Percentiles rank a stretch among this genome's conserved stretches.
phyloP scores from a whole-genome alignment of 129 eudicot species.

The Chrysanthemum makinoi region DNA sequence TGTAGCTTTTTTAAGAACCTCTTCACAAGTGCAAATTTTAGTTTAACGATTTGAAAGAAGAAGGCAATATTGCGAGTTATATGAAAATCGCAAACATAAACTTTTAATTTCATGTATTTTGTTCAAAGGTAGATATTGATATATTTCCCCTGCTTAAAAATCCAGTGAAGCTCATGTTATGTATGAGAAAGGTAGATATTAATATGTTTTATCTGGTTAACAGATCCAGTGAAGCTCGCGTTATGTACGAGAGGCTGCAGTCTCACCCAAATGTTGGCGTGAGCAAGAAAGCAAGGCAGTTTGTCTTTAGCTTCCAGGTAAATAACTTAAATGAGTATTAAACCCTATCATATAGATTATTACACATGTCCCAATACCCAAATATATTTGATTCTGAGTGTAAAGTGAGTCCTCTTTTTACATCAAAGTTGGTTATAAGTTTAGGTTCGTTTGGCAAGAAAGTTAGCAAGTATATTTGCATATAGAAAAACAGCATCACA shows the following conservation, averaged over 20 bases:
- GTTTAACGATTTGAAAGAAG: too few species aligned
- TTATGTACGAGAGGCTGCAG: conserved; percentile 84
- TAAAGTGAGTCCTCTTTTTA: neutral
- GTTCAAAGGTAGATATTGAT: too few species aligned
- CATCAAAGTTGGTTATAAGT: neutral
- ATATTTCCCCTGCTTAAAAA: conserved; percentile 32
- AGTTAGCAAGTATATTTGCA: neutral
- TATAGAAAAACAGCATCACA: neutral
- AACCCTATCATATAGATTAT: neutral
- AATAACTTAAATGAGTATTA: neutral
- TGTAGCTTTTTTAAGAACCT: too few species aligned
- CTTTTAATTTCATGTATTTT: too few species aligned
- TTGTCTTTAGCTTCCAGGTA: conserved; percentile 75
- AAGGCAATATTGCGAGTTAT: too few species aligned
- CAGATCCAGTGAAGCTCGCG: conserved; percentile 73
- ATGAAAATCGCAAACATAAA: too few species aligned
- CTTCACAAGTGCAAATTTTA: neutral
- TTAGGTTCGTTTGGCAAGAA: neutral
- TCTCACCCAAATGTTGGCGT: conserved; percentile 81
- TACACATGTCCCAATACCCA: neutral
- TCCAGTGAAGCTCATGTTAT: conserved; percentile 63
- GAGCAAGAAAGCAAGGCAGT: conserved; percentile 70
- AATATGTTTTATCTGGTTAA: conserved; percentile 6
- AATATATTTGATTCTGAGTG: neutral
- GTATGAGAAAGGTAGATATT: conserved; percentile 43